A percentile compares a stretch with the other conserved stretches of the same genome.
Evolutionary conservation across 2,329 filamentous ascomycete genomes (phyloP).

Genomic region (Aspergillus sp.): DNA sequence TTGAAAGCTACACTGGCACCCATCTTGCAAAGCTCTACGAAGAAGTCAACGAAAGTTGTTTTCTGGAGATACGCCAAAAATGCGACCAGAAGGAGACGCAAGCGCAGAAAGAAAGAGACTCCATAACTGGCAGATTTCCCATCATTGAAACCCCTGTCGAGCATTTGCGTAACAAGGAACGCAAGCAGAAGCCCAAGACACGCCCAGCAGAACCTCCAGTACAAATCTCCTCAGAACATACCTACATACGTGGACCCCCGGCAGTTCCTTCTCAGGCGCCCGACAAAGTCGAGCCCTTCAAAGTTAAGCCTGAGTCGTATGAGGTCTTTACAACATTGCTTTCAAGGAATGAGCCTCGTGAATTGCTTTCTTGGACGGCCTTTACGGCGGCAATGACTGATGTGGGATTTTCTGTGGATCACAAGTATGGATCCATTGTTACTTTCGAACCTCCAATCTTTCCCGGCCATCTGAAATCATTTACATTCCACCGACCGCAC

Average conservation of each 20-base stretch:
- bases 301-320: constrained; percentile 40
- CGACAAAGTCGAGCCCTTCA: constrained; percentile 21
- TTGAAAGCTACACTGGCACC: constrained; percentile 40
- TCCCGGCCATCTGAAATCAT: neutral
- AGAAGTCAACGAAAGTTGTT: constrained; percentile 42
- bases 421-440: constrained; percentile 45
- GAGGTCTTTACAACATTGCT: constrained; percentile 39
- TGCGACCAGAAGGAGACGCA: constrained; percentile 11
- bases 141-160: neutral
- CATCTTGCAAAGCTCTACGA: constrained; percentile 48
- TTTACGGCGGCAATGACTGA: constrained; percentile 47
- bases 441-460: constrained; percentile 22
- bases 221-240: neutral
- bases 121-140: neutral
- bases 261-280: neutral
- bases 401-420: constrained; percentile 43
- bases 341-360: constrained; percentile 20
- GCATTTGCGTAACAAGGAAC: constrained; percentile 29
- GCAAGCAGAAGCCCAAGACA: constrained; percentile 47
- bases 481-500: constrained; percentile 12
- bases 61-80: constrained; percentile 32
- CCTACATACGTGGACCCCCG: too few species aligned
- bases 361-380: constrained; percentile 21
- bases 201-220: constrained; percentile 38
- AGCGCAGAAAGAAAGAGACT: neutral